Percentiles rank a stretch among this genome's conserved stretches.
phyloP scores from a whole-genome alignment of 345 rosid genomes.

The Eutrema heterophyllum region DNA sequence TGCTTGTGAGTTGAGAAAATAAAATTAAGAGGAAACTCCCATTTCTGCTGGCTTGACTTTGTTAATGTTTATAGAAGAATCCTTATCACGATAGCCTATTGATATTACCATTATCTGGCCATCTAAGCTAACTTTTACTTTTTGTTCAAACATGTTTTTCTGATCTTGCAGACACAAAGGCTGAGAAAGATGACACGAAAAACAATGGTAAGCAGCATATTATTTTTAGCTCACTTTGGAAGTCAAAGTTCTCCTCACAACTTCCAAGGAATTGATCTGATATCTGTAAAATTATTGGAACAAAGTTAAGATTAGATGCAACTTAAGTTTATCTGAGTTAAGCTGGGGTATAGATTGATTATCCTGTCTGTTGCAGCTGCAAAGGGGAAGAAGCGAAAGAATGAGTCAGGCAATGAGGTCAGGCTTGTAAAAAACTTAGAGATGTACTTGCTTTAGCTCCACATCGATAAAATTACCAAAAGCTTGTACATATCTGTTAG shows the following conservation, averaged over 20 bases:
- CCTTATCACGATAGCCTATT: neutral
- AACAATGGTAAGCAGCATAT: slow-evolving; percentile 44
- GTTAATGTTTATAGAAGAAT: neutral
- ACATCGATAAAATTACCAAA: neutral
- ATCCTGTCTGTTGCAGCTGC: slow-evolving; percentile 46
- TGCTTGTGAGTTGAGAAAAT: neutral
- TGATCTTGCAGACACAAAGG: slow-evolving; percentile 58
- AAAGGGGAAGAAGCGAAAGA: slow-evolving; percentile 87
- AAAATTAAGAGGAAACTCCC: neutral
- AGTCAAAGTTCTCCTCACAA: neutral
- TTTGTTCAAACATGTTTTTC: slow-evolving; percentile 14
- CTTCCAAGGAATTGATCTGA: neutral
- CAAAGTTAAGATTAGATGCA: neutral
- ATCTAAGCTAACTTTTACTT: neutral
- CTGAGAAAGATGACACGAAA: slow-evolving; percentile 80
- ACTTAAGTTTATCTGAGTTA: neutral
- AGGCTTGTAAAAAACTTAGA: slow-evolving; percentile 27
- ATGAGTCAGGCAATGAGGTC: slow-evolving; percentile 78
- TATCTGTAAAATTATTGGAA: neutral
- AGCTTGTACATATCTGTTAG: neutral
- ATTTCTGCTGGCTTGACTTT: neutral
- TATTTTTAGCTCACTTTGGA: neutral
- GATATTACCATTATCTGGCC: neutral
- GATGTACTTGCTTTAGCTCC: neutral
- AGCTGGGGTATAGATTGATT: slow-evolving; percentile 5